phyloP scores from a whole-genome alignment of 257 asterid species.

The Solanum sparsipilum region DNA sequence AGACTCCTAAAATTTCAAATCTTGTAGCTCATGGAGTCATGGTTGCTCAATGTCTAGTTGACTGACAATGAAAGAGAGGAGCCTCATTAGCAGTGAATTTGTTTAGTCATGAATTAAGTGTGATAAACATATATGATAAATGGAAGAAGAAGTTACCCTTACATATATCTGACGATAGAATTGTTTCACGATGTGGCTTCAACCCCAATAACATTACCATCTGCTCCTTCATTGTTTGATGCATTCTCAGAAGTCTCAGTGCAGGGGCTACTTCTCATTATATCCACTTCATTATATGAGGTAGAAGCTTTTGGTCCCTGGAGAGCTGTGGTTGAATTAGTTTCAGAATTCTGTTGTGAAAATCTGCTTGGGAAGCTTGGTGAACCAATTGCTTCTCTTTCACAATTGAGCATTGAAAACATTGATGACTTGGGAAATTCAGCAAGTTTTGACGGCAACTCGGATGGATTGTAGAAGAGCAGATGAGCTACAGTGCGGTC shows the following conservation, averaged over 20 bases:
- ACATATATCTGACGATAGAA: conserved; percentile 1
- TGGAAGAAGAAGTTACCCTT: conserved; percentile 33
- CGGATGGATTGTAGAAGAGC: conserved; percentile 63
- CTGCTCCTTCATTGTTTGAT: conserved; percentile 19
- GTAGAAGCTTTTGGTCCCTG: conserved; percentile 27
- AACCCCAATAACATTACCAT: conserved; percentile 9
- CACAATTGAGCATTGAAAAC: conserved; percentile 30
- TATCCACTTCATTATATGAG: conserved; percentile 19
- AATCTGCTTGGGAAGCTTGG: conserved; percentile 13
- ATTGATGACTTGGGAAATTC: conserved; percentile 41
- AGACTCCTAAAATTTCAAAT: background rate
- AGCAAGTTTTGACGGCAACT: conserved; percentile 33
- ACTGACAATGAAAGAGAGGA: conserved; percentile 33
- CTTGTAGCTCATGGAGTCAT: background rate
- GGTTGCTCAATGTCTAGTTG: conserved; percentile 1
- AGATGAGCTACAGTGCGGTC: conserved; percentile 85
- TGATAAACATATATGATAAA: background rate
- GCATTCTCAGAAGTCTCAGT: conserved; percentile 25
- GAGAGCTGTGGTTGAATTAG: conserved; percentile 23
- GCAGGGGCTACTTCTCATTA: conserved; percentile 13
- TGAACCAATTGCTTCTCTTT: conserved; percentile 21
- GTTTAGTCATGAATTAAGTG: background rate
- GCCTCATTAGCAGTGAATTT: conserved; percentile 21
- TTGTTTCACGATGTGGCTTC: conserved; percentile 19
- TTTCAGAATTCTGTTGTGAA: conserved; percentile 22